Conservation (phyloP, 2,329 filamentous ascomycete genomes). For the Xylaria sp. region DNA sequence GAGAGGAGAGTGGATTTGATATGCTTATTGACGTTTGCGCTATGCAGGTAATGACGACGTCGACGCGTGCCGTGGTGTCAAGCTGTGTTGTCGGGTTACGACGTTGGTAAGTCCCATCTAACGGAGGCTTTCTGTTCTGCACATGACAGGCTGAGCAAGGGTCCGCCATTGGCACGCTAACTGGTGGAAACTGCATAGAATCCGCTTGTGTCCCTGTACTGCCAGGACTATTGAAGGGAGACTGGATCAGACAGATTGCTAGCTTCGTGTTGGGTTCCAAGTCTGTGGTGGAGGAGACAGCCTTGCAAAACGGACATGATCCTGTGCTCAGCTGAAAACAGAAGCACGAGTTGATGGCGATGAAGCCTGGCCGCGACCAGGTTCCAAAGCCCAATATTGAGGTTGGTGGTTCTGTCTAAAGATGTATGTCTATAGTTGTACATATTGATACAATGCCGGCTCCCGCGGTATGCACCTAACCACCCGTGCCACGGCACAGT, state of each 20-base stretch:
- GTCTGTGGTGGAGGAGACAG: not conserved
- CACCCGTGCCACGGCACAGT: conserved; percentile 18
- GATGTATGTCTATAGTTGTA: conserved; percentile 21
- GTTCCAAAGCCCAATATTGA: conserved; percentile 16
- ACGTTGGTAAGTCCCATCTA: conserved; percentile 31
- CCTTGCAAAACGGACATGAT: not conserved
- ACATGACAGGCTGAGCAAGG: not conserved
- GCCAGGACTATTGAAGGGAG: conserved; percentile 22
- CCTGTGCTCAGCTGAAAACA: not conserved
- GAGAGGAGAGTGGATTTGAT: not conserved
- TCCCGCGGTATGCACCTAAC: conserved; percentile 7
- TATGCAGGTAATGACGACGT: conserved; percentile 33
- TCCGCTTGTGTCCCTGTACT: conserved; percentile 37
- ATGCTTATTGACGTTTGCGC: not conserved
- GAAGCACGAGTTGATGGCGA: not conserved
- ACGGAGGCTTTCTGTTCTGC: not conserved
- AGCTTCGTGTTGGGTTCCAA: not conserved
- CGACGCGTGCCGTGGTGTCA: conserved; percentile 33
- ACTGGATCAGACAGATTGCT: not conserved
- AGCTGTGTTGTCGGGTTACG: conserved; percentile 38
- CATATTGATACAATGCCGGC: conserved; percentile 21
- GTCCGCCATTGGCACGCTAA: not conserved
- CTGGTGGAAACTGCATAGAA: conserved; percentile 26
- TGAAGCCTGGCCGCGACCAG: not conserved
- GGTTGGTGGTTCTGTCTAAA: conserved; percentile 29